Evolutionary conservation across 2,329 filamentous ascomycete genomes (phyloP), one percentile per base, ranked within the genome.

Genomic region (Sarocladiaceae sp.): DNA sequence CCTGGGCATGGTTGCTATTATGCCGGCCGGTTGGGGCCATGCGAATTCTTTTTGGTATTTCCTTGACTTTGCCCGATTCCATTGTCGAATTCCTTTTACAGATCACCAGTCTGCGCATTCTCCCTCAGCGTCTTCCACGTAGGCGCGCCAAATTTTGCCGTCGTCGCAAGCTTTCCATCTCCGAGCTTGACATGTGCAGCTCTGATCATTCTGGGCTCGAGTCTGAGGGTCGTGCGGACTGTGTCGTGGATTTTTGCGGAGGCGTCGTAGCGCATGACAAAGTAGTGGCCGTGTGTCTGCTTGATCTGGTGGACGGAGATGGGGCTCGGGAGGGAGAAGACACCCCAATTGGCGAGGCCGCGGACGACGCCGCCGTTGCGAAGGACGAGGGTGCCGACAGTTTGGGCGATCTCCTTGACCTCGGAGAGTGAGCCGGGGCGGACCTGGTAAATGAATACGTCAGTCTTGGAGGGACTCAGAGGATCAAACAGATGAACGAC

Each of bases 321-420:
- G 50, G 88, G 80, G 54, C 82, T 85, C 39, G 93, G 91, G 15
- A 98, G 83, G 39, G 83, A 75, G 69, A 93, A 96, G 55, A 86
- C 78, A 61, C 93, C 93, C 93, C 93, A 98, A 75, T 98, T 98
- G 55, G 83, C 83, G 60, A 95, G 76, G 61, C 89, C 89, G 56
- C 93, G 89, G 60, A 98, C 81, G 46, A 96, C 90, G 65, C 93
- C 93, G 63, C 85, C 85, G 53, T 83, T 78, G 55, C 78, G 76
- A 57, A 98, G 85, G 61, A 98, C 77, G 51, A 91, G 78, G 54
- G 83, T 80, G 56, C 91, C 91, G 52, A 88, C 80, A 45, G 87
- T 88, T 58, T 84, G 81, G 63, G 89, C 88, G 67, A 97, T 94
- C 89, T 97, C 91, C 80, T 91, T 94, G 58, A 96, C 90, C 76